Conservation (phyloP, 169 alveolate species). For the Babesia gibsoni region DNA sequence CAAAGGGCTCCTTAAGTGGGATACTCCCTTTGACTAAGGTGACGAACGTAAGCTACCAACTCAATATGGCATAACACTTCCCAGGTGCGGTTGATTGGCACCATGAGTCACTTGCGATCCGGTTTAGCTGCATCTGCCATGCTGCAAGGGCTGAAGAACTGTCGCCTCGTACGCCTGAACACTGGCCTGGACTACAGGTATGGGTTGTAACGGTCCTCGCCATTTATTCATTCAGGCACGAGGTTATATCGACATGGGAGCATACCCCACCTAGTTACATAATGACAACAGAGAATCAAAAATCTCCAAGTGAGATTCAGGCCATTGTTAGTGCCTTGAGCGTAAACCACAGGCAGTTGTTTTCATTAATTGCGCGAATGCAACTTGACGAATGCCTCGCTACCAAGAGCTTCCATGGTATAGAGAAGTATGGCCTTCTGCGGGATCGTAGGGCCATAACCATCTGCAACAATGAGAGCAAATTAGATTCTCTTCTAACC, state of each 20-base stretch:
- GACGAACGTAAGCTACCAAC: neutral
- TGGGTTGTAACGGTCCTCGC: neutral
- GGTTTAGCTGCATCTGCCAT: constrained; percentile 8
- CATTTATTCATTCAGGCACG: constrained; percentile 14
- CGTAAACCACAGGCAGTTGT: constrained; percentile 70
- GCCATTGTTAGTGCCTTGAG: constrained; percentile 70
- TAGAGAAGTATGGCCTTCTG: constrained; percentile 47
- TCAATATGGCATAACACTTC: neutral
- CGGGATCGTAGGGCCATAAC: constrained; percentile 60
- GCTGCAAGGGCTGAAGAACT: constrained; percentile 1
- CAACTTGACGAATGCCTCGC: constrained; percentile 41
- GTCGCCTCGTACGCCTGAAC: constrained; percentile 18
- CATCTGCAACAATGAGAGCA: constrained; percentile 62
- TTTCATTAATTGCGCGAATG: constrained; percentile 69
- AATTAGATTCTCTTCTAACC: constrained; percentile 51
- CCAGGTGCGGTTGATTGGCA: constrained; percentile 51
- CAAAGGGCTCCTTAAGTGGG: neutral
- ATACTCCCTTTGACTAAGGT: neutral
- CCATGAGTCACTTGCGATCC: constrained; percentile 52
- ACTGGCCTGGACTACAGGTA: constrained; percentile 53
- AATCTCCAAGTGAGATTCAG: constrained; percentile 51
- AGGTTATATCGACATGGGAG: constrained; percentile 59
- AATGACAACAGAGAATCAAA: constrained; percentile 30
- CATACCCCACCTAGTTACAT: constrained; percentile 44
- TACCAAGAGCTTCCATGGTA: constrained; percentile 33